A percentile compares a stretch with the other conserved stretches of the same genome.
These are phyloP conservation scores for Aspergillus amoenus DNA, from an alignment of 2,329 filamentous ascomycete species.

Conservation along the genomic window DNA sequence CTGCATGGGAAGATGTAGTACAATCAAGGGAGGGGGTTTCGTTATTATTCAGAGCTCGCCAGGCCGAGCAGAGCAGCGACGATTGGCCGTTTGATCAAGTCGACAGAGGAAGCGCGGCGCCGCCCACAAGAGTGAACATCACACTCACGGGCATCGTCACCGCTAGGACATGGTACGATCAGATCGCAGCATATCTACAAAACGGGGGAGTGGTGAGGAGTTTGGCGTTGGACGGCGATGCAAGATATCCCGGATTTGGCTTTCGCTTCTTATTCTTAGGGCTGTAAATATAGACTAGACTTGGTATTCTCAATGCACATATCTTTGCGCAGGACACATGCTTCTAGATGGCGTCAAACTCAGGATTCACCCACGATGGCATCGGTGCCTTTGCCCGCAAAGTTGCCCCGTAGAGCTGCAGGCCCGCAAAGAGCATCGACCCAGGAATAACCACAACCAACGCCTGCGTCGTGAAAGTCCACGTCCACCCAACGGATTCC, in stretches of 20 bases:
- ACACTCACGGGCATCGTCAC: not conserved
- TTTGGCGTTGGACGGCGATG: conserved; percentile 2
- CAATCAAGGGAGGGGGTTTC: not conserved
- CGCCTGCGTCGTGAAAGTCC: conserved; percentile 52
- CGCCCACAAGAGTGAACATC: not conserved
- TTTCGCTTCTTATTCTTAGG: not conserved
- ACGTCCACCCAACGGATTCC: conserved; percentile 47
- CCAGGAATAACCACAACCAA: conserved; percentile 47
- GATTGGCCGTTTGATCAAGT: not conserved
- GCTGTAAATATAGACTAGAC: not conserved
- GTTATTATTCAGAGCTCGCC: not conserved
- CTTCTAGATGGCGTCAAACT: conserved; percentile 28
- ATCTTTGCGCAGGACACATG: not conserved
- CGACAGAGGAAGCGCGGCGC: not conserved
- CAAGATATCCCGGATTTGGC: conserved; percentile 5
- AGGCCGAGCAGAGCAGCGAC: not conserved
- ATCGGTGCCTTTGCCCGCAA: conserved; percentile 38
- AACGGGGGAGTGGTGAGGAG: not conserved
- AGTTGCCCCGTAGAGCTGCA: conserved; percentile 44
- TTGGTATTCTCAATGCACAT: not conserved
- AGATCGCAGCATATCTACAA: not conserved
- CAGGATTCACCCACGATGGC: conserved; percentile 50
- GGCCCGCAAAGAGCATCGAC: conserved; percentile 35
- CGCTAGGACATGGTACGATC: not conserved
- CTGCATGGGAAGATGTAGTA: conserved; percentile 39